Conservation (phyloP, 768 basidiomycete genomes). For the Lyophyllum atratum region DNA sequence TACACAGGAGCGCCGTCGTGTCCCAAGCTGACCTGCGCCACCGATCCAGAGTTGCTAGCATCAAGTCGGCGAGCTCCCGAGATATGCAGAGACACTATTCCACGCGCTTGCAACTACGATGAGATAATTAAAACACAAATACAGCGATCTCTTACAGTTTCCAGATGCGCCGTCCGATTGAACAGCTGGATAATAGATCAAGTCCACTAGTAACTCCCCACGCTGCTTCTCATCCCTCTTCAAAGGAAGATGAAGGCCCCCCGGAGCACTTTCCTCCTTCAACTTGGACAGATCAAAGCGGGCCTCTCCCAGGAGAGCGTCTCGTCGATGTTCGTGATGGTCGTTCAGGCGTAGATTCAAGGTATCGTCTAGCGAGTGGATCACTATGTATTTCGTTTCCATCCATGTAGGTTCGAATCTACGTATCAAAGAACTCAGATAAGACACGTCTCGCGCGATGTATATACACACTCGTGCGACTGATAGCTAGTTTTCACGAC, state of each 20-base stretch:
- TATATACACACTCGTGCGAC: conserved; percentile 16
- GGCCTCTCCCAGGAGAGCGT: conserved; percentile 10
- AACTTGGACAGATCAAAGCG: conserved; percentile 7
- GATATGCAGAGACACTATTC: conserved; percentile 12
- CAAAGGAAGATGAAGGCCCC: conserved; percentile 9
- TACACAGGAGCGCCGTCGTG: conserved; percentile 6
- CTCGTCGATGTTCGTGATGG: conserved; percentile 16
- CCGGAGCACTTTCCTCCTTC: conserved; percentile 7
- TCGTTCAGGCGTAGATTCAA: conserved; percentile 12
- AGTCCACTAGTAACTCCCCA: conserved; percentile 12
- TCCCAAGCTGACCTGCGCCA: conserved; percentile 13
- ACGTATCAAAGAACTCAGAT: background rate
- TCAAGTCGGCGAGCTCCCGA: conserved; percentile 7
- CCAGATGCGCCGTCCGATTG: background rate
- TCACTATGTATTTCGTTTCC: conserved; percentile 19
- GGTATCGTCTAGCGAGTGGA: conserved; percentile 11
- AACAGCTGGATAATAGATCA: conserved; percentile 8
- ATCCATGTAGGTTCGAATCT: conserved; percentile 25
- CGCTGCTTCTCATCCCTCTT: conserved; percentile 10
- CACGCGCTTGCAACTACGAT: conserved; percentile 1
- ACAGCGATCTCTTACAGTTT: background rate
- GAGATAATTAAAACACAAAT: background rate
- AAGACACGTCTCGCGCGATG: background rate
- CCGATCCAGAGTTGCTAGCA: background rate
- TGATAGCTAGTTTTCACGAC: conserved; percentile 13